Conservation (phyloP, 2,329 filamentous ascomycete species). For the Sporothrix luriei region DNA sequence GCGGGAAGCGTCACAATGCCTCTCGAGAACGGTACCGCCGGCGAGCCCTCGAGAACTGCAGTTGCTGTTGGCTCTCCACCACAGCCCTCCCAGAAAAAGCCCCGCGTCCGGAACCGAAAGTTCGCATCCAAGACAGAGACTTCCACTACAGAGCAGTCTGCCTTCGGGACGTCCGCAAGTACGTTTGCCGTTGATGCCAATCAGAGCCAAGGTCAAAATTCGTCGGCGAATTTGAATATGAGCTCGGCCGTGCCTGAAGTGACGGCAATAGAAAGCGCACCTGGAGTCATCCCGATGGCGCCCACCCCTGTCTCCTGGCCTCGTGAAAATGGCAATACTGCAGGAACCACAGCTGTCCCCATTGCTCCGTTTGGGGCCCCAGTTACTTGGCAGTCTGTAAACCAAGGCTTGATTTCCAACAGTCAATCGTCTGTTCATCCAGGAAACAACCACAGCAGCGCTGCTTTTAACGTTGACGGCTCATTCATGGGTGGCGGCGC, state of each 20-base stretch:
- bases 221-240: not conserved
- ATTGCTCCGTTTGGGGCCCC: not conserved
- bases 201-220: not conserved
- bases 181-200: not conserved
- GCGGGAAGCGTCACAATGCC: no score
- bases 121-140: not conserved
- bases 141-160: no score
- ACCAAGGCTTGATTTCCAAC: not conserved
- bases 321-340: not conserved
- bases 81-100: not conserved
- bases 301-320: not conserved
- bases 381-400: not conserved
- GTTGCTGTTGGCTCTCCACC: not conserved
- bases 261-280: not conserved
- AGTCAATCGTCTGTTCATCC: not conserved
- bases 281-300: not conserved
- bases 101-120: slow-evolving; percentile 2
- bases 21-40: not conserved
- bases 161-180: no score
- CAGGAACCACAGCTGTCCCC: not conserved
- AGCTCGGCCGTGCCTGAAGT: not conserved
- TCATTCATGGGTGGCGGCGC: not conserved
- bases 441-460: not conserved
- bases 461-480: not conserved
- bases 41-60: no score